Evolutionary conservation across 352 stramenopile genomes (phyloP), one percentile per base, ranked within the genome.

Genomic region (Phytophthora capsici): DNA sequence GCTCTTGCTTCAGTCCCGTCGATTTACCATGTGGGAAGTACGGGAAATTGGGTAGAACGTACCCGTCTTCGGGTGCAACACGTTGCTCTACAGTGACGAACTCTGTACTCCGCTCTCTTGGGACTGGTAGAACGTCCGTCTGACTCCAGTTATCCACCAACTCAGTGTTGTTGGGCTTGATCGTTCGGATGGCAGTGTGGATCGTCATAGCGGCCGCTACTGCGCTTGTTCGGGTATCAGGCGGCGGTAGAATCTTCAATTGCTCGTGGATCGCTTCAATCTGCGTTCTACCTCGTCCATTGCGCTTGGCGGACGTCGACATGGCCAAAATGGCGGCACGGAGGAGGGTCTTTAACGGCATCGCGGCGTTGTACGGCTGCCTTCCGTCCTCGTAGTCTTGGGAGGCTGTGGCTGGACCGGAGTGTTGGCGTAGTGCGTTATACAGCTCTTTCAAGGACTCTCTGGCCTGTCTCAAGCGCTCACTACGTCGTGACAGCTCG

Each of bases 401-500:
- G 1, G 47, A 37, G 3, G 36, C 37, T 3, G 25, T 30, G 7
- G 23, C 50, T 20, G 38, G 44, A 6, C 20, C 76, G 0, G 45
- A 67, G 17, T 65, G 37, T 8, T 58, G 36, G 8, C 51, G 56
- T 68, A 90, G 73, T 2, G 75, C 54, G 3, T 80, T 80, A 26
- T 90, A 92, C 22, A 92, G 61, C 34, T 82, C 59, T 72, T 90
- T 90, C 17, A 92, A 57, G 12, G 84, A 82, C 19, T 86, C 72
- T 36, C 90, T 89, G 8, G 78, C 63, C 40, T 76, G 66, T 25
- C 77, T 56, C 66, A 90, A 75, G 34, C 73, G 71, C 53, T 84
- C 75, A 8, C 62, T 74, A 14, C 80, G 77, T 17, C 82, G 79
- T 58, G 79, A 65, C 12, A 90, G 64, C 55, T 92, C 79, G 0